Percentiles rank a stretch among this genome's conserved stretches.
Evolutionary conservation across 1,139 yeast species (phyloP).

Genomic region (Candida tropicalis): DNA sequence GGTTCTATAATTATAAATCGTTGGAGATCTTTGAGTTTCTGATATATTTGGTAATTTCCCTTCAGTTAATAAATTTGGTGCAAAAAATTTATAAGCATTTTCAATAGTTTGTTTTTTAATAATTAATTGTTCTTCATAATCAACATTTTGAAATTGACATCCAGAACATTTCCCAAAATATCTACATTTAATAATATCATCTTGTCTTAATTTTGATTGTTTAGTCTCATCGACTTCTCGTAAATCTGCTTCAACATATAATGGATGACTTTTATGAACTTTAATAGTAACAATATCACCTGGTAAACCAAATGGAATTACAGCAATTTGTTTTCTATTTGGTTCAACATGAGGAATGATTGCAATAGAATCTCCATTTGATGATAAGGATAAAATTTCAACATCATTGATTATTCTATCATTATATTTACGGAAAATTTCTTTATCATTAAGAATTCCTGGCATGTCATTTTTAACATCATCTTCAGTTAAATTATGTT

Average conservation of each 20-base stretch:
- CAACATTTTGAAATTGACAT: conserved; percentile 86
- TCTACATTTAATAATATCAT: conserved; percentile 45
- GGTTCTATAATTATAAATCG: conserved; percentile 77
- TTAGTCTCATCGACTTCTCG: conserved; percentile 43
- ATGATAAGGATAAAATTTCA: conserved; percentile 57
- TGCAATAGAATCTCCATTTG: conserved; percentile 83
- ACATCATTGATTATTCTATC: conserved; percentile 65
- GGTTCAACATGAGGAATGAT: conserved; percentile 60
- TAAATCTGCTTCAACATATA: conserved; percentile 76
- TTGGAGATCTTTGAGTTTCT: conserved; percentile 78
- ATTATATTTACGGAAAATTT: conserved; percentile 46
- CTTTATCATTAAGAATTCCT: conserved; percentile 61
- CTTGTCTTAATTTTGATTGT: conserved; percentile 53
- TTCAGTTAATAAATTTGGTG: conserved; percentile 44
- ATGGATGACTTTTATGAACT: conserved; percentile 78
- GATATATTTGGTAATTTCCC: conserved; percentile 58
- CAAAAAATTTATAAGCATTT: conserved; percentile 82
- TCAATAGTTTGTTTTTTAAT: conserved; percentile 74
- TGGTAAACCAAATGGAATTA: conserved; percentile 86
- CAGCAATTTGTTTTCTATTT: conserved; percentile 44
- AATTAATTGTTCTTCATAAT: conserved; percentile 69
- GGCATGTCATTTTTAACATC: conserved; percentile 65
- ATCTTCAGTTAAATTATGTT: conserved; percentile 44
- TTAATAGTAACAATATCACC: conserved; percentile 76
- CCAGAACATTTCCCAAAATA: conserved; percentile 65